Percentiles rank a stretch among this genome's conserved stretches.
Evolutionary conservation across 2,329 filamentous ascomycete species (phyloP).

Genomic region (Venturia nashicola): DNA sequence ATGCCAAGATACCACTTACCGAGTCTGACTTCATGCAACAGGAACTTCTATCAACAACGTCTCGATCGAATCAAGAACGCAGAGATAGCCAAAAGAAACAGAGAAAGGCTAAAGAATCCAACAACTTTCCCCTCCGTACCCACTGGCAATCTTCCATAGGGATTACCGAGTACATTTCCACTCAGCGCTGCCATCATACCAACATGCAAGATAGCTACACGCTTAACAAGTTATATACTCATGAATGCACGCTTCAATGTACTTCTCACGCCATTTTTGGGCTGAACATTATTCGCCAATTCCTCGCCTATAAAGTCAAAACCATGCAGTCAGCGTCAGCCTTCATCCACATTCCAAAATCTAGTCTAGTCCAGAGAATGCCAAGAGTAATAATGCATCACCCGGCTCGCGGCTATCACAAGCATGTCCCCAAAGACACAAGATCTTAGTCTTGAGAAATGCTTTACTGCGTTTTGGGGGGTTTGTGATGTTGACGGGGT

Average conservation of each 20-base stretch:
- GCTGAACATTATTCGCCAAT: background rate
- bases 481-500: no score
- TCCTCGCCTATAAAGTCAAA: background rate
- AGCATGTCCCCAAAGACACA: background rate
- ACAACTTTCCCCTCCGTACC: constrained; percentile 78
- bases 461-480: no score
- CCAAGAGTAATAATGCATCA: background rate
- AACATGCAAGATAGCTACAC: background rate
- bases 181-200: background rate
- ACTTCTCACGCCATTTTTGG: background rate
- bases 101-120: constrained; percentile 67
- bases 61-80: constrained; percentile 64
- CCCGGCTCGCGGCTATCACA: background rate
- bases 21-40: constrained; percentile 23
- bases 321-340: background rate
- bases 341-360: background rate
- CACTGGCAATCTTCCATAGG: constrained; percentile 33
- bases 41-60: constrained; percentile 77
- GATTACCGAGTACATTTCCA: background rate
- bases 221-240: background rate
- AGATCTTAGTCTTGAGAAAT: background rate
- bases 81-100: constrained; percentile 70
- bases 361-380: background rate
- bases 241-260: background rate
- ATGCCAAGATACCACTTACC: background rate